A percentile compares a stretch with the other conserved stretches of the same genome.
phyloP scores from a whole-genome alignment of 2,329 filamentous ascomycete species.

The Basipetospora chlamydospora region DNA sequence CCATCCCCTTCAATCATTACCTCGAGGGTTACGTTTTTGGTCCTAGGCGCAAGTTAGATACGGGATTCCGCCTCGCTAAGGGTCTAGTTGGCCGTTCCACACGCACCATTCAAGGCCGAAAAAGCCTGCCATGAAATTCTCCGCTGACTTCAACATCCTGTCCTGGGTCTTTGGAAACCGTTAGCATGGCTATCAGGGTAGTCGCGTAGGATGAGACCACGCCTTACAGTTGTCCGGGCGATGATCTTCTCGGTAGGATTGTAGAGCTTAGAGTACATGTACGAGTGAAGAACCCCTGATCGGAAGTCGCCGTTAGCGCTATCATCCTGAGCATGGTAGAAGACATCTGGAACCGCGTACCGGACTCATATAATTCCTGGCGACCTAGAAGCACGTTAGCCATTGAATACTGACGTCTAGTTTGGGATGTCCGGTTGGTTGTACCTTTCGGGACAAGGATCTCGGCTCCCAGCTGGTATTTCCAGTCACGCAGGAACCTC shows the following conservation, averaged over 20 bases:
- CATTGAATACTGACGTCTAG: no score
- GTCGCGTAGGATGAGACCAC: no score
- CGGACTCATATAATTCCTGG: slow-evolving; percentile 57
- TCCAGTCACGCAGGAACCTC: slow-evolving; percentile 55
- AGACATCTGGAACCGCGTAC: slow-evolving; percentile 13
- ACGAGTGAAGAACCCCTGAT: slow-evolving; percentile 51
- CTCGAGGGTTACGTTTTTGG: slow-evolving; percentile 56
- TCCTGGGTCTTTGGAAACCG: slow-evolving; percentile 51
- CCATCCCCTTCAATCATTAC: slow-evolving; percentile 49
- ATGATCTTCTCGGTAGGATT: slow-evolving; percentile 60
- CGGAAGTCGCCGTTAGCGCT: not conserved
- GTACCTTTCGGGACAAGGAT: slow-evolving; percentile 53
- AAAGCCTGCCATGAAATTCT: slow-evolving; percentile 68
- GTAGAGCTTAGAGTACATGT: slow-evolving; percentile 57
- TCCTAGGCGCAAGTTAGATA: slow-evolving; percentile 22
- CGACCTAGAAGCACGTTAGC: no score
- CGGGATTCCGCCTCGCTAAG: not conserved
- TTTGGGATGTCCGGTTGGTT: no score
- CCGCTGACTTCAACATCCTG: slow-evolving; percentile 62
- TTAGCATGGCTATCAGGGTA: no score
- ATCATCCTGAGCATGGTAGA: not conserved
- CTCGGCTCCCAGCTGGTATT: slow-evolving; percentile 53
- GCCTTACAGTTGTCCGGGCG: slow-evolving; percentile 47
- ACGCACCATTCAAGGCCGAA: slow-evolving; percentile 55
- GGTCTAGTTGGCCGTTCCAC: not conserved